These are phyloP conservation scores for Ceratobasidium sp. DNA, from an alignment of 1,284 basidiomycete genomes.

Conservation along the genomic window DNA sequence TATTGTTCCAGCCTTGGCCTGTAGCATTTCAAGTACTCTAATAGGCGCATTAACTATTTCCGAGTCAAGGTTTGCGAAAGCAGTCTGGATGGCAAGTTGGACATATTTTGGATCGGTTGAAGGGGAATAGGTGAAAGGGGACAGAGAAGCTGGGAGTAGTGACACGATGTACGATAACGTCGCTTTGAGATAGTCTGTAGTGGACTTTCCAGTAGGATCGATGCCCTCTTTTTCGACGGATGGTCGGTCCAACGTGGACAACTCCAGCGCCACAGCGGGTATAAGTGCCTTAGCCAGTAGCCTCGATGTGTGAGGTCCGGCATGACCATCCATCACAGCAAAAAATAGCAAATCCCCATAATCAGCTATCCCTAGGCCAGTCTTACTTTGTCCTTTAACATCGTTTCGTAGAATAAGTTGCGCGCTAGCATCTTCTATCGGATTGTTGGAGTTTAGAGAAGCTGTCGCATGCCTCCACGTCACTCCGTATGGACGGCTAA, in stretches of 20 bases:
- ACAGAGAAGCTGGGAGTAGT: constrained; percentile 61
- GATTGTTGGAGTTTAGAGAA: constrained; percentile 85
- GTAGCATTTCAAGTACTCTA: constrained; percentile 70
- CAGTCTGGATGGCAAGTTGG: constrained; percentile 79
- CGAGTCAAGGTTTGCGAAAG: constrained; percentile 83
- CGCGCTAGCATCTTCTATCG: constrained; percentile 90
- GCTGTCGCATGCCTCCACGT: constrained; percentile 83
- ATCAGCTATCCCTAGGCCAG: background rate
- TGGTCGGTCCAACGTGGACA: constrained; percentile 68
- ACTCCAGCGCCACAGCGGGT: constrained; percentile 86
- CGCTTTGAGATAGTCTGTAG: constrained; percentile 9
- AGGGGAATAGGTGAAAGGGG: constrained; percentile 55
- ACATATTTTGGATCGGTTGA: constrained; percentile 74
- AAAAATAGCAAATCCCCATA: constrained; percentile 86
- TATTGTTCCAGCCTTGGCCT: constrained; percentile 53
- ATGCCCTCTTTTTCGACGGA: constrained; percentile 43
- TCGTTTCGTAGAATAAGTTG: constrained; percentile 79
- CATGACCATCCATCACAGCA: constrained; percentile 94
- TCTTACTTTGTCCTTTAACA: constrained; percentile 49
- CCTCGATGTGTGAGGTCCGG: constrained; percentile 86
- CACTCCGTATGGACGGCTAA: constrained; percentile 64
- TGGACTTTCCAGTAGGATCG: background rate
- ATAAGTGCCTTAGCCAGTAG: constrained; percentile 90
- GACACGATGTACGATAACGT: constrained; percentile 60
- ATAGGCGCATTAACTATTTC: constrained; percentile 85